Conservation (phyloP, 129 eudicot species). For the Flaveria trinervia region DNA sequence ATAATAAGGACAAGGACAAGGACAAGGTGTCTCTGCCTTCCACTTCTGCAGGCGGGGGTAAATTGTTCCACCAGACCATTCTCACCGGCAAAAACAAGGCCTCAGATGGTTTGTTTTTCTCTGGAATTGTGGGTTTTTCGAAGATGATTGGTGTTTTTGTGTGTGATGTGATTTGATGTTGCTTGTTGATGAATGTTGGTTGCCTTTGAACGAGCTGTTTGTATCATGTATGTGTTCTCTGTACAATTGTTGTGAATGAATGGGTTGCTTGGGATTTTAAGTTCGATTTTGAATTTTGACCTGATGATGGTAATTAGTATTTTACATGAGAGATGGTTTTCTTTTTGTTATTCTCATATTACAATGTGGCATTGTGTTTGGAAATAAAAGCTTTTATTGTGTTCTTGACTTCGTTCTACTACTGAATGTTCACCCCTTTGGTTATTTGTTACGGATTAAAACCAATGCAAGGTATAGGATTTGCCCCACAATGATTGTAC, state of each 20-base stretch:
- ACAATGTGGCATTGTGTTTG: constrained; percentile 11
- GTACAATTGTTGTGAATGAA: background rate
- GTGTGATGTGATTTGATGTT: background rate
- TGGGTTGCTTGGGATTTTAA: background rate
- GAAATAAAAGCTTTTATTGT: background rate
- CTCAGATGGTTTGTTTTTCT: constrained; percentile 55
- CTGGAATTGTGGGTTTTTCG: background rate
- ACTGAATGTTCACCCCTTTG: background rate
- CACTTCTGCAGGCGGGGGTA: constrained; percentile 46
- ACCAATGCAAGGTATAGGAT: too few relatives aligned
- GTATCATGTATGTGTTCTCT: too few relatives aligned
- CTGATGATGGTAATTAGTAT: background rate
- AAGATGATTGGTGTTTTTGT: background rate
- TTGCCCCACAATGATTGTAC: too few relatives aligned
- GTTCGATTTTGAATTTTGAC: background rate
- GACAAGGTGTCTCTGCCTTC: constrained; percentile 51
- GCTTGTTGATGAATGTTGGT: background rate
- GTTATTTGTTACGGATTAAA: too few relatives aligned
- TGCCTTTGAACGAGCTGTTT: background rate
- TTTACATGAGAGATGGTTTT: background rate
- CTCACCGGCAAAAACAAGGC: constrained; percentile 35
- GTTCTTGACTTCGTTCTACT: background rate
- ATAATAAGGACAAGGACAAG: constrained; percentile 54
- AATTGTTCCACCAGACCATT: constrained; percentile 31
- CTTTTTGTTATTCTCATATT: background rate